These are phyloP conservation scores for Amanita inopinata DNA, from an alignment of 768 basidiomycete genomes.

Conservation along the genomic window DNA sequence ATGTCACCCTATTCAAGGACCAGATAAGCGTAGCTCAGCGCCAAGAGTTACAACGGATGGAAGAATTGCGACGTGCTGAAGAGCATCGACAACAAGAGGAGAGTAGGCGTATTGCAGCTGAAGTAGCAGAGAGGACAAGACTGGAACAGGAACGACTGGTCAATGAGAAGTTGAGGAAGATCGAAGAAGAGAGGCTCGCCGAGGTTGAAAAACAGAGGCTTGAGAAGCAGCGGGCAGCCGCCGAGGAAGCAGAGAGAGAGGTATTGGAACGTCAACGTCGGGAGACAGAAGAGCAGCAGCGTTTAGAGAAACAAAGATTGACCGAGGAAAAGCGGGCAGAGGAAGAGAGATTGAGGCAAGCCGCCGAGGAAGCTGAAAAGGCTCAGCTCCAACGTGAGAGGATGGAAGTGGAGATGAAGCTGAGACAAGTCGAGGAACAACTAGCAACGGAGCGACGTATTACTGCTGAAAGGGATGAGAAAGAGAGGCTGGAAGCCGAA, in stretches of 20 bases:
- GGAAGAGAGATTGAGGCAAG: constrained; percentile 18
- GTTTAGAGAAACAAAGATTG: constrained; percentile 20
- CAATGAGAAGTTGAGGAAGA: constrained; percentile 17
- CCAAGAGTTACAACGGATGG: constrained; percentile 31
- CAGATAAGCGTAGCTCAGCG: constrained; percentile 31
- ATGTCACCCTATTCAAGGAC: constrained; percentile 28
- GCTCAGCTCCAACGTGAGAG: constrained; percentile 19
- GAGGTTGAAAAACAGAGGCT: constrained; percentile 15
- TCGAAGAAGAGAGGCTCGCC: constrained; percentile 17
- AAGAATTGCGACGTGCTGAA: constrained; percentile 25
- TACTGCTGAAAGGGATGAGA: constrained; percentile 13
- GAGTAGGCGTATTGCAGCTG: constrained; percentile 24
- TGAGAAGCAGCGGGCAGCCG: constrained; percentile 17
- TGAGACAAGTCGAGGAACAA: constrained; percentile 22
- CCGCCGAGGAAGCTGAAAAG: constrained; percentile 19
- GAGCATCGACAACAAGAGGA: constrained; percentile 25
- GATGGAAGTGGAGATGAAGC: constrained; percentile 22
- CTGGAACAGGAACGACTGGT: constrained; percentile 23
- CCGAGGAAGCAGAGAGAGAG: constrained; percentile 15
- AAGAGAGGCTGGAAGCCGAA: constrained; percentile 12
- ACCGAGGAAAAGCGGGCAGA: constrained; percentile 22
- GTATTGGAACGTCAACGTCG: constrained; percentile 14
- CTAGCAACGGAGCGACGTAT: constrained; percentile 21
- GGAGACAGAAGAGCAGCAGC: constrained; percentile 16
- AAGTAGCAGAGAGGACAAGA: constrained; percentile 26